Conservation (phyloP, 352 stramenopile species). For the Achlya hypogyna region DNA sequence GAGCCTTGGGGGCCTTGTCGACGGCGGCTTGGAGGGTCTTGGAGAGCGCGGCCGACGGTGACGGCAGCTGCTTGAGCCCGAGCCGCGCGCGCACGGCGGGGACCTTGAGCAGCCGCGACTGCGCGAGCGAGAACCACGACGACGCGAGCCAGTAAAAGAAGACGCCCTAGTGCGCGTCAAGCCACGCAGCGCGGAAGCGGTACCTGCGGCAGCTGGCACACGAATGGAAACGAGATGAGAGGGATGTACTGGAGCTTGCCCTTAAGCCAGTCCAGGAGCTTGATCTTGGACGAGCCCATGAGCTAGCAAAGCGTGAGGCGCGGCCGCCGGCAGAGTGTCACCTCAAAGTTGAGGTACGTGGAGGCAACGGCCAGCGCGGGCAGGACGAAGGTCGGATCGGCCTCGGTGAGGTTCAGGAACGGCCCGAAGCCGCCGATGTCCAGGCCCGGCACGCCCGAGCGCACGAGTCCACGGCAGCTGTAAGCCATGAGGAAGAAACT, state of each 20-base stretch:
- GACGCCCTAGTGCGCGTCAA: conserved; percentile 27
- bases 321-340: background rate
- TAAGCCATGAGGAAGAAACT: conserved; percentile 67
- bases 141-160: conserved; percentile 78
- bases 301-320: background rate
- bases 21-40: background rate
- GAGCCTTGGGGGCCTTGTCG: background rate
- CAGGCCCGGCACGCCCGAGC: conserved; percentile 49
- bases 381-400: conserved; percentile 50
- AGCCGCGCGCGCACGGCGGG: conserved; percentile 50
- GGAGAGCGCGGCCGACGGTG: background rate
- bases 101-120: conserved; percentile 54
- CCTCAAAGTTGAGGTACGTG: conserved; percentile 47
- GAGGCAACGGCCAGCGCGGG: conserved; percentile 41
- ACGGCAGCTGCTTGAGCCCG: conserved; percentile 25
- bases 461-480: conserved; percentile 66
- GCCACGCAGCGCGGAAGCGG: background rate
- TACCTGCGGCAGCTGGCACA: conserved; percentile 39
- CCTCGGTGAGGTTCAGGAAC: conserved; percentile 58
- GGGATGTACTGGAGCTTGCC: conserved; percentile 42
- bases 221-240: conserved; percentile 42
- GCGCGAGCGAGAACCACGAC: conserved; percentile 54
- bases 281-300: conserved; percentile 30
- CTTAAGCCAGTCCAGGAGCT: conserved; percentile 35
- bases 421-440: conserved; percentile 50